Conservation (phyloP, 2,329 filamentous ascomycete species). For the Xylariaceae sp. region DNA sequence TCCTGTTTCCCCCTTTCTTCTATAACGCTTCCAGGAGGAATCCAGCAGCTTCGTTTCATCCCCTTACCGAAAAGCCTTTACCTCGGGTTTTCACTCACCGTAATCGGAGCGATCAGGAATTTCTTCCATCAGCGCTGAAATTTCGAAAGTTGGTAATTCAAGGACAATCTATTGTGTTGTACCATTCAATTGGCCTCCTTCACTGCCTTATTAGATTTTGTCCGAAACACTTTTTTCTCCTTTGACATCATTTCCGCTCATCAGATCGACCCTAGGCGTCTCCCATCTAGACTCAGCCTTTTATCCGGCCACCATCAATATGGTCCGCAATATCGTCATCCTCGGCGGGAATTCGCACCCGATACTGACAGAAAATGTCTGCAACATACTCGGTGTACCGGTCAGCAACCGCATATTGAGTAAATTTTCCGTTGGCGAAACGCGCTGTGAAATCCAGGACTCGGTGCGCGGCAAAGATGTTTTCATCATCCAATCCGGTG, state of each 20-base stretch:
- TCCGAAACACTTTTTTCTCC: slow-evolving; percentile 1
- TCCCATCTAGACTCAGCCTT: background rate
- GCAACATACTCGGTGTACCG: slow-evolving; percentile 86
- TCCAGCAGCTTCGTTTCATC: slow-evolving; percentile 1
- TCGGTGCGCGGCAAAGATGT: slow-evolving; percentile 98
- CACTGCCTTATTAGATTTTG: background rate
- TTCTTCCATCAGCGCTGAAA: slow-evolving; percentile 3
- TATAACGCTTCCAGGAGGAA: slow-evolving; percentile 4
- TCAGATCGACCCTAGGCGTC: background rate
- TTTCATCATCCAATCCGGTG: slow-evolving; percentile 95
- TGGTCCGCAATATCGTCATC: slow-evolving; percentile 95
- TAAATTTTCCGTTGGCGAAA: slow-evolving; percentile 96
- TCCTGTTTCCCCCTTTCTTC: background rate
- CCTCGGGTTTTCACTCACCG: slow-evolving; percentile 23
- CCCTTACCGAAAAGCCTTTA: background rate
- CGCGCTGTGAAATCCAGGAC: slow-evolving; percentile 92
- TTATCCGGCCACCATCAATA: slow-evolving; percentile 46
- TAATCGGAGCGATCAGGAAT: slow-evolving; percentile 30
- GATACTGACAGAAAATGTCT: slow-evolving; percentile 83
- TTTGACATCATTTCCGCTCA: background rate
- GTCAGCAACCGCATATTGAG: slow-evolving; percentile 80
- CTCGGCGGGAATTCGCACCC: slow-evolving; percentile 94
- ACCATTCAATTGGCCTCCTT: background rate
- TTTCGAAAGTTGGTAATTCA: slow-evolving; percentile 16
- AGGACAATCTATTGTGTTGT: background rate